phyloP scores from a whole-genome alignment of 2,329 filamentous ascomycete species.

The Aspergillus awamori region DNA sequence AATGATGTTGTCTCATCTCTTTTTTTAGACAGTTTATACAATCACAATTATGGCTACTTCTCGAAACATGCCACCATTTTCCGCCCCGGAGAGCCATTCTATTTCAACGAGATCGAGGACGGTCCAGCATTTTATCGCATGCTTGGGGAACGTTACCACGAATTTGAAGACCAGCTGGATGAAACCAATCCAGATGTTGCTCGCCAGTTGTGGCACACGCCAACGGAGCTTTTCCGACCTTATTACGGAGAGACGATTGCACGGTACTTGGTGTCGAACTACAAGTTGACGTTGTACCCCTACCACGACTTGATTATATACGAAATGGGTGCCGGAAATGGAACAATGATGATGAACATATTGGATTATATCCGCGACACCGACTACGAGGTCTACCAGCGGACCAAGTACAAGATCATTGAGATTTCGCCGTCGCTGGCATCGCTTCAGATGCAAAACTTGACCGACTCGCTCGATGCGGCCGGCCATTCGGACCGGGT shows the following conservation, averaged over 20 bases:
- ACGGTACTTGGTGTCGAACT: constrained; percentile 94
- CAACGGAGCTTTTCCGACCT: constrained; percentile 93
- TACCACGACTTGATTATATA: constrained; percentile 98
- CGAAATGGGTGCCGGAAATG: constrained; percentile 97
- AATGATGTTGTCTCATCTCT: constrained; percentile 2
- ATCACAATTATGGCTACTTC: constrained; percentile 93
- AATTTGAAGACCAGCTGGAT: constrained; percentile 89
- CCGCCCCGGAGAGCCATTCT: constrained; percentile 84
- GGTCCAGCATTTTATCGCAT: constrained; percentile 81
- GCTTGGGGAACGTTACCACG: constrained; percentile 77
- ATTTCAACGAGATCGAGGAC: constrained; percentile 79
- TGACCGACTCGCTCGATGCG: constrained; percentile 67
- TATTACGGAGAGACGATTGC: constrained; percentile 97
- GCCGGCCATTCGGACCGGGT: constrained; percentile 81
- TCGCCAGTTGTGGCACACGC: constrained; percentile 96
- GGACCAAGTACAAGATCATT: constrained; percentile 92
- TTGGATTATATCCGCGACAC: constrained; percentile 91
- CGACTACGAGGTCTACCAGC: constrained; percentile 88
- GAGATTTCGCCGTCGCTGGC: constrained; percentile 88
- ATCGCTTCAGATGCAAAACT: constrained; percentile 71
- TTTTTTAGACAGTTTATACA: constrained; percentile 80
- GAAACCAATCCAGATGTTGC: constrained; percentile 69
- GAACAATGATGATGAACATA: constrained; percentile 97
- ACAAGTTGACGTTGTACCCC: constrained; percentile 89
- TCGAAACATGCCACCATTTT: constrained; percentile 97